Percentiles rank a stretch among this genome's conserved stretches.
Conservation (phyloP, 768 basidiomycete genomes). For the Tulasnella sp. region DNA sequence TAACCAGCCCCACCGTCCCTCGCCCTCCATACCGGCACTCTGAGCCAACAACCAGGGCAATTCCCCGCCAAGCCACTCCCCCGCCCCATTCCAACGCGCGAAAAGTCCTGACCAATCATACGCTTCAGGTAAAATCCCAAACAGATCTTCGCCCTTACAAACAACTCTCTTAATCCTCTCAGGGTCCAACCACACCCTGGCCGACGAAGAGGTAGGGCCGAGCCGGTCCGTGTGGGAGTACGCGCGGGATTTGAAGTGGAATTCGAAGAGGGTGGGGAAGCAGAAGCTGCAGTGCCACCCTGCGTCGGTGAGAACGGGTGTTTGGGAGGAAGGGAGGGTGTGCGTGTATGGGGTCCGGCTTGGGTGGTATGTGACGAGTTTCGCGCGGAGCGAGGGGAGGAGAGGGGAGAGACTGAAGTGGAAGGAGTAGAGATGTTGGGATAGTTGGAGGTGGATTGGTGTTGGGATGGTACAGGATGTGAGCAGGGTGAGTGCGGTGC, state of each 20-base stretch:
- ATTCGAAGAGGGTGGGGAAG: not conserved
- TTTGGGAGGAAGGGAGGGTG: not conserved
- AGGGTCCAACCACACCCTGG: not conserved
- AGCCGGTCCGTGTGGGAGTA: constrained; percentile 5
- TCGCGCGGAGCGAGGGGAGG: not conserved
- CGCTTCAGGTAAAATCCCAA: constrained; percentile 8
- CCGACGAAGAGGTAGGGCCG: not conserved
- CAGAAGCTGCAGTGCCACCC: constrained; percentile 9
- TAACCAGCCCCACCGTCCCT: constrained; percentile 1
- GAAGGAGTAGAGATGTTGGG: constrained; percentile 1
- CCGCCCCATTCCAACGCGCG: not conserved
- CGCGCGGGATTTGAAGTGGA: constrained; percentile 1
- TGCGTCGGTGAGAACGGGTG: not conserved
- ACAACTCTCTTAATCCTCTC: not conserved
- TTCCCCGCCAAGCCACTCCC: not conserved
- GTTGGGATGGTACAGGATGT: not conserved
- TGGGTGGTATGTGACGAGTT: not conserved
- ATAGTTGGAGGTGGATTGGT: not conserved
- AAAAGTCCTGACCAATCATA: not conserved
- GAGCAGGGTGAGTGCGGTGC: not conserved
- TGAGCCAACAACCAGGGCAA: not conserved
- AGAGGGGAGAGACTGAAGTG: not conserved
- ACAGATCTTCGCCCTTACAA: constrained; percentile 1
- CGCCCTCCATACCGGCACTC: not conserved
- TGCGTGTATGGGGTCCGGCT: not conserved